phyloP scores from a whole-genome alignment of 1,284 basidiomycete genomes.

The Malassezia equina region DNA sequence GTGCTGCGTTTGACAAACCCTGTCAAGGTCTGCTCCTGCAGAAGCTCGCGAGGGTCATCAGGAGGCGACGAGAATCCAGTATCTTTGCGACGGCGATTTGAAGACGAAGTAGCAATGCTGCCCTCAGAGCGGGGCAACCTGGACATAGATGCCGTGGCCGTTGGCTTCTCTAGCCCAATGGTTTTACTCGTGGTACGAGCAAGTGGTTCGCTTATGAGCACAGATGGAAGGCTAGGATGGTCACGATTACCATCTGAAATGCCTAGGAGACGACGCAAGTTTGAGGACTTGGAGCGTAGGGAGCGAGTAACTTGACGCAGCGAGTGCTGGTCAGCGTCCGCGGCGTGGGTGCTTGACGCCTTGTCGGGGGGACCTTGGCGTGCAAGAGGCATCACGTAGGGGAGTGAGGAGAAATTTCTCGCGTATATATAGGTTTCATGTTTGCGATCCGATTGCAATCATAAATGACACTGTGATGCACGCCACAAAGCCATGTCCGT shows the following conservation, averaged over 20 bases:
- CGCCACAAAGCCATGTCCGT: neutral
- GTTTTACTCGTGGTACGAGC: neutral
- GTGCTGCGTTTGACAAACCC: constrained; percentile 17
- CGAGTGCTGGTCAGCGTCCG: neutral
- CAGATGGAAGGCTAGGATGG: neutral
- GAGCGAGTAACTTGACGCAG: neutral
- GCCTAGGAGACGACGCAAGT: neutral
- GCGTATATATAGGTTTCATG: neutral
- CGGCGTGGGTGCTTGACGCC: neutral
- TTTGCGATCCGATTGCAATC: neutral
- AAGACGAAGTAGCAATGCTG: neutral
- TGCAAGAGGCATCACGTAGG: neutral
- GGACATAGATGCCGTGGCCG: neutral
- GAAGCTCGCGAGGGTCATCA: neutral
- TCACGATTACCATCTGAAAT: neutral
- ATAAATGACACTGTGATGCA: neutral
- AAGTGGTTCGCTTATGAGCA: neutral
- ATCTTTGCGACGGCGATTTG: neutral
- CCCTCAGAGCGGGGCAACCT: neutral
- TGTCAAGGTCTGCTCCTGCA: neutral
- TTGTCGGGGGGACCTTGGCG: neutral
- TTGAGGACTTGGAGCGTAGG: neutral
- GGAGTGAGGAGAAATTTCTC: neutral
- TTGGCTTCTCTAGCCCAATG: neutral
- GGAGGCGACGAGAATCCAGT: neutral